Evolutionary conservation across 1,139 yeast genomes (phyloP).

Genomic region (Pneumocystis murina): DNA sequence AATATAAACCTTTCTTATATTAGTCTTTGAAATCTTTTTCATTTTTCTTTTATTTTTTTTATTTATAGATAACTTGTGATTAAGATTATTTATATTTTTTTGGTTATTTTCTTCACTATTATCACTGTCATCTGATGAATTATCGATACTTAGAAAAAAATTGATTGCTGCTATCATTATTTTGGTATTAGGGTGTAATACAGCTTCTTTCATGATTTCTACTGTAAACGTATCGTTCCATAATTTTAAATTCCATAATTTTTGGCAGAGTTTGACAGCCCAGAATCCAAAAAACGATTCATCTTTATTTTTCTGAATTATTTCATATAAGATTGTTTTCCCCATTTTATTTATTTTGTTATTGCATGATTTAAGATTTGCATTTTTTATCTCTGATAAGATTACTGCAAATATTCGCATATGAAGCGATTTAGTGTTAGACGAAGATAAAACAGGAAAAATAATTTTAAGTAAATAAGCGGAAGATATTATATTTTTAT

Average conservation of each 20-base stretch:
- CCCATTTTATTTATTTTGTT: slow-evolving; percentile 78
- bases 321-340: slow-evolving; percentile 77
- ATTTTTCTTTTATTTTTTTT: slow-evolving; percentile 70
- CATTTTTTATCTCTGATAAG: slow-evolving; percentile 60
- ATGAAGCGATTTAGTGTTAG: slow-evolving; percentile 71
- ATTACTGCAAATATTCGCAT: slow-evolving; percentile 68
- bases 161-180: slow-evolving; percentile 80
- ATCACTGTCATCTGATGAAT: slow-evolving; percentile 77
- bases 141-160: slow-evolving; percentile 88
- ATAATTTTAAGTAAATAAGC: slow-evolving; percentile 71
- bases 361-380: slow-evolving; percentile 71
- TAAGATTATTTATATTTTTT: slow-evolving; percentile 34
- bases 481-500: slow-evolving; percentile 66
- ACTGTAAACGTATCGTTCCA: slow-evolving; percentile 89
- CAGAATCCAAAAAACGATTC: slow-evolving; percentile 68
- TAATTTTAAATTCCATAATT: slow-evolving; percentile 90
- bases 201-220: slow-evolving; percentile 92
- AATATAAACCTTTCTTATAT: slow-evolving; percentile 23
- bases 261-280: slow-evolving; percentile 92
- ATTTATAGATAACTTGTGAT: slow-evolving; percentile 69
- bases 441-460: slow-evolving; percentile 60
- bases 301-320: slow-evolving; percentile 47
- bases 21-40: slow-evolving; percentile 54
- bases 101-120: slow-evolving; percentile 30
- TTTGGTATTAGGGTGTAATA: slow-evolving; percentile 72